phyloP scores from a whole-genome alignment of 805 yeast species.

The Priceomyces medius region DNA sequence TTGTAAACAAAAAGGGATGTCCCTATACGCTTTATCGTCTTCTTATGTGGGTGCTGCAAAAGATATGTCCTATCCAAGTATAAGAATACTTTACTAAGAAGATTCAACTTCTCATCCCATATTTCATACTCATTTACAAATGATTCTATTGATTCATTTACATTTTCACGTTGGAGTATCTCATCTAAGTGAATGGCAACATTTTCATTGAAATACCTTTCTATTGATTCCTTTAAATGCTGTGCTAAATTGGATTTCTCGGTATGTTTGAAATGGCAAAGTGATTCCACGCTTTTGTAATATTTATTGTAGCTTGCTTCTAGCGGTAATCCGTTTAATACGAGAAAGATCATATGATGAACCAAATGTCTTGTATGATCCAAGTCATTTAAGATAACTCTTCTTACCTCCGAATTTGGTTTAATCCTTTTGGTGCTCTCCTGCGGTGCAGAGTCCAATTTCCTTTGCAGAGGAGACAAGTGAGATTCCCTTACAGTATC shows the following conservation, averaged over 20 bases:
- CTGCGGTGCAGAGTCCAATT: slow-evolving; percentile 8
- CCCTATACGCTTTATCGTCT: slow-evolving; percentile 26
- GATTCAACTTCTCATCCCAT: slow-evolving; percentile 25
- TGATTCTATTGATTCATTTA: slow-evolving; percentile 5
- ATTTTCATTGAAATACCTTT: slow-evolving; percentile 10
- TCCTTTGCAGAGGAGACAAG: slow-evolving; percentile 12
- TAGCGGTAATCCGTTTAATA: slow-evolving; percentile 17
- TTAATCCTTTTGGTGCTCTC: slow-evolving; percentile 17
- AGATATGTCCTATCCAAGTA: slow-evolving; percentile 38
- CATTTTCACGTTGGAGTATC: slow-evolving; percentile 4
- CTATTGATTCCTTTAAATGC: slow-evolving; percentile 18
- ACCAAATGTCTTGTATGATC: slow-evolving; percentile 11
- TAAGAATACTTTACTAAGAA: slow-evolving; percentile 30
- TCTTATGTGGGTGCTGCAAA: slow-evolving; percentile 28
- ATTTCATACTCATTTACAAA: slow-evolving; percentile 16
- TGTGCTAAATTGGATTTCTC: slow-evolving; percentile 32
- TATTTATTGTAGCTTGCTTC: slow-evolving; percentile 22
- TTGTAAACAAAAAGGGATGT: slow-evolving; percentile 17
- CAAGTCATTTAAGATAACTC: slow-evolving; percentile 4
- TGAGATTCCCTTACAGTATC: slow-evolving; percentile 12
- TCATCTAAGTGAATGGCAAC: slow-evolving; percentile 11
- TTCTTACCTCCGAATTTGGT: slow-evolving; percentile 11
- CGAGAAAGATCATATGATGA: slow-evolving; percentile 16
- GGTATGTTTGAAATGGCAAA: slow-evolving; percentile 30
- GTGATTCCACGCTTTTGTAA: slow-evolving; percentile 28